Base-by-base conservation (phyloP, 108 stramenopile genomes). In the Pseudonitzschia pungens region DNA sequence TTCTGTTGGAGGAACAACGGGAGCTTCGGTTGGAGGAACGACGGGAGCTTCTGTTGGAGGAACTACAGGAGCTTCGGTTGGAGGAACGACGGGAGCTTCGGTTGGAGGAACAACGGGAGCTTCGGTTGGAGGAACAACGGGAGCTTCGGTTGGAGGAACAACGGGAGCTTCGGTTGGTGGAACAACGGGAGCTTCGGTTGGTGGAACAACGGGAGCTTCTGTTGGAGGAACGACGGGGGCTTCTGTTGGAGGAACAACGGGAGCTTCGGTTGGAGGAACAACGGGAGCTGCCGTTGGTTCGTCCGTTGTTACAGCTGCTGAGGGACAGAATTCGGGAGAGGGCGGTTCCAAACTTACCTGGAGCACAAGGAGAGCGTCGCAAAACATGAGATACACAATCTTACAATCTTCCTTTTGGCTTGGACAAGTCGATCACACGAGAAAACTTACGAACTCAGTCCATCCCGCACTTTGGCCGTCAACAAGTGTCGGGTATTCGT, bases 371-470 rank as follows among this genome's bases (percentile, higher is more conserved):
- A 28, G 40, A 33, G 5, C 15, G 0, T 9, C 16, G n/a, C 2
- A 51, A 16, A 51, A 51, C n/a, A 10, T 51, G 9, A n/a, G 50
- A 9, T 16, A 51, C 1, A n/a, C 9, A 58, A 26, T 15, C 27
- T 24, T 26, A 58, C 10, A 22, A 14, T 2, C 11, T 0, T 31
- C 21, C n/a, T n/a, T n/a, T n/a, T n/a, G n/a, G n/a, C n/a, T n/a
- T n/a, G n/a, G 18, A 60, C n/a, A 33, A 69, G 0, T 52, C 28
- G 50, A 69, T 32, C 11, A 14, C n/a, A 18, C 15, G 22, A 27
- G 14, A 0, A 45, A 44, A 81, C 80, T 81, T 72, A 81, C 80
- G 48, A 81, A 65, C 20, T 48, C 26, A 20, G 60, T 72, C 75
- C 72, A 76, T 22, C 75, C 76, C 32, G 68, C 65, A n/a, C 40